Evolutionary conservation across 441 rosid species (phyloP).

Genomic region (Corymbia calophylla): DNA sequence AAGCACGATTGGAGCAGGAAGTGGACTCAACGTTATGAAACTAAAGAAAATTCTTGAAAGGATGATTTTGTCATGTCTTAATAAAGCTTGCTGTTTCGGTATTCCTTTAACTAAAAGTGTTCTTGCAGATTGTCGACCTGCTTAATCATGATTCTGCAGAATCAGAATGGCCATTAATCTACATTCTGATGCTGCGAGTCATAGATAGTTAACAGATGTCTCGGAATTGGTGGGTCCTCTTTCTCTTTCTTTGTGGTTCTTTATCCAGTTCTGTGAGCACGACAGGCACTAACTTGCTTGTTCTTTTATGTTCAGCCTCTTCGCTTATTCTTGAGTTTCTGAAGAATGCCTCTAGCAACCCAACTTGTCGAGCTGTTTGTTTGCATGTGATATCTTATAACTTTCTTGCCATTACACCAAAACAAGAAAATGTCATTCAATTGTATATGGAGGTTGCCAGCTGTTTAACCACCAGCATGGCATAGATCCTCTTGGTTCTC

Average conservation of each 20-base stretch:
- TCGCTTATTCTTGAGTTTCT: constrained; percentile 66
- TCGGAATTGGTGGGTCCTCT: background rate
- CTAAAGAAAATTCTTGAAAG: background rate
- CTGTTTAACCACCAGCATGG: constrained; percentile 57
- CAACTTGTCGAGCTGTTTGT: constrained; percentile 72
- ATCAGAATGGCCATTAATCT: background rate
- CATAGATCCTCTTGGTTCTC: too few species aligned
- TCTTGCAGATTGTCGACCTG: background rate
- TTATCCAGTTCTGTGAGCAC: background rate
- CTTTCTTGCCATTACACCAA: constrained; percentile 70
- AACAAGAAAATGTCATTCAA: constrained; percentile 82
- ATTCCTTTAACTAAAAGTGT: background rate
- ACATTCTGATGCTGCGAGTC: background rate
- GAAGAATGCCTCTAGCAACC: constrained; percentile 55
- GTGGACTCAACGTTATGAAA: background rate
- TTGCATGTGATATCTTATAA: constrained; percentile 94
- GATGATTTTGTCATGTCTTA: background rate
- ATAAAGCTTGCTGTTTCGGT: background rate
- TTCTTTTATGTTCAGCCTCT: constrained; percentile 41
- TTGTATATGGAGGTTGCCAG: constrained; percentile 57
- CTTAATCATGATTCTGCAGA: background rate
- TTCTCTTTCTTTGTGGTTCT: background rate
- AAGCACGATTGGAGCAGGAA: background rate
- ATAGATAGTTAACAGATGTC: background rate
- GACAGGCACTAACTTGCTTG: background rate